phyloP scores from a whole-genome alignment of 2,329 filamentous ascomycete species.

The Alternaria viburni region DNA sequence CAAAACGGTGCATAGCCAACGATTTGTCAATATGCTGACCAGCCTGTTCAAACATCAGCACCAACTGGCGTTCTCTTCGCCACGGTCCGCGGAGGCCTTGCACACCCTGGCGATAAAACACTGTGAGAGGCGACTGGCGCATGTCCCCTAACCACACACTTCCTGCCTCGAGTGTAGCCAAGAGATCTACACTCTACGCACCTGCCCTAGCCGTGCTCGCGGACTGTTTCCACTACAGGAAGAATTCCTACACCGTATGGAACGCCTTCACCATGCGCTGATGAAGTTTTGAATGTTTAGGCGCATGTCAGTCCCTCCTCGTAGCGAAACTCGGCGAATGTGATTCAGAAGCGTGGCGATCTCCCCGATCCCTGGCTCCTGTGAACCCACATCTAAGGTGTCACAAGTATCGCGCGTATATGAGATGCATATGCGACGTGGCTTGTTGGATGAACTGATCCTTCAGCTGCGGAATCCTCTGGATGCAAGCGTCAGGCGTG shows the following conservation, averaged over 20 bases:
- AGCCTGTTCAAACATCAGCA: not conserved
- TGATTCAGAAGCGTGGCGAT: not conserved
- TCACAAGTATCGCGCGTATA: not conserved
- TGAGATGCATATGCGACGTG: not conserved
- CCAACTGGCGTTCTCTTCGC: not conserved
- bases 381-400: not conserved
- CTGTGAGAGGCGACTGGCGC: not conserved
- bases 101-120: not conserved
- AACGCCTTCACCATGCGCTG: not conserved
- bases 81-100: not conserved
- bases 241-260: not conserved
- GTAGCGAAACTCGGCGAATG: not conserved
- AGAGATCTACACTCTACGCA: not conserved
- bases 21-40: not conserved
- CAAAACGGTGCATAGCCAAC: not conserved
- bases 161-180: not conserved
- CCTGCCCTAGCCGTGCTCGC: not conserved
- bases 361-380: slow-evolving; percentile 1
- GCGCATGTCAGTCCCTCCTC: not conserved
- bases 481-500: not conserved
- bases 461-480: not conserved
- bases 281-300: not conserved
- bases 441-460: not conserved
- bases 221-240: not conserved
- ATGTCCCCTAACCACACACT: not conserved